Evolutionary conservation across 441 rosid species (phyloP).

Genomic region (Euphorbia corollata): DNA sequence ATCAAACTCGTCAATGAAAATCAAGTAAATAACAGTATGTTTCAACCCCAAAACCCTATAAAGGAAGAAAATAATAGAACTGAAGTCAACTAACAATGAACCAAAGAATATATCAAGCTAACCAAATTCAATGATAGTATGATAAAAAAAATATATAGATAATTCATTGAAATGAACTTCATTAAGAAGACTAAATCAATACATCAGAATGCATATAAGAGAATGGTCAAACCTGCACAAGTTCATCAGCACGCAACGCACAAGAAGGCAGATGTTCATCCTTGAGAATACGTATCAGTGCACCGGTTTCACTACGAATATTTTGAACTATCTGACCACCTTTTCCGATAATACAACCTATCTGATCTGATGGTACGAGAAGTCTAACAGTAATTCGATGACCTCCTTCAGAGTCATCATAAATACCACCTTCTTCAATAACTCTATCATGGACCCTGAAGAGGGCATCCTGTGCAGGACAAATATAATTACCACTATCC

Average conservation of each 20-base stretch:
- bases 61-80: too few species aligned
- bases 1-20: background rate
- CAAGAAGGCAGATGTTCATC: slow-evolving; percentile 83
- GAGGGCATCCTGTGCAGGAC: slow-evolving; percentile 91
- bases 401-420: slow-evolving; percentile 49
- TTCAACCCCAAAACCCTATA: too few species aligned
- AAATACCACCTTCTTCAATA: slow-evolving; percentile 55
- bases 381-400: slow-evolving; percentile 64
- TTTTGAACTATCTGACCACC: slow-evolving; percentile 90
- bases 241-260: slow-evolving; percentile 82
- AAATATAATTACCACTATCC: slow-evolving; percentile 50
- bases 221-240: slow-evolving; percentile 59
- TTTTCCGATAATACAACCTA: slow-evolving; percentile 92
- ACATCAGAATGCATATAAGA: too few species aligned
- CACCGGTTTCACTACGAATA: slow-evolving; percentile 81
- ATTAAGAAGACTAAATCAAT: too few species aligned
- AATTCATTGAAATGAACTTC: too few species aligned
- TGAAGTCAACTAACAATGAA: too few species aligned
- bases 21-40: too few species aligned
- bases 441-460: slow-evolving; percentile 81
- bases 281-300: slow-evolving; percentile 85
- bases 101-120: too few species aligned
- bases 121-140: too few species aligned
- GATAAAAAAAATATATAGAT: too few species aligned
- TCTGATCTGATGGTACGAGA: slow-evolving; percentile 97